Conservation (phyloP, 208 protist genomes). For the Leishmania braziliensis region DNA sequence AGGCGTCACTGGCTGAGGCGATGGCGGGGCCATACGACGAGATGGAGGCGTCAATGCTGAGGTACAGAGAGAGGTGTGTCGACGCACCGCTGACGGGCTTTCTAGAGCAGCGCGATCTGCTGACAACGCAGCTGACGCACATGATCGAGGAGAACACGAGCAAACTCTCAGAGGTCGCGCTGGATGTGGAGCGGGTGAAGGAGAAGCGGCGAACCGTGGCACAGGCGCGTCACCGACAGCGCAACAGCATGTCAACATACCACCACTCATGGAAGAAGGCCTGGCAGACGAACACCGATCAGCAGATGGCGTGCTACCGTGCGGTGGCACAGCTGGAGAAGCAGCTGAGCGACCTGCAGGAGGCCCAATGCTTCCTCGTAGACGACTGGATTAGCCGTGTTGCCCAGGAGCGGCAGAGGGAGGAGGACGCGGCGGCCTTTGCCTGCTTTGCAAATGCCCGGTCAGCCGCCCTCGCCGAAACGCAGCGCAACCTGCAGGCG, state of each 20-base stretch:
- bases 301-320: constrained; percentile 61
- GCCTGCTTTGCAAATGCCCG: constrained; percentile 51
- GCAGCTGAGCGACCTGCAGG: constrained; percentile 47
- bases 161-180: constrained; percentile 16
- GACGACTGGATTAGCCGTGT: constrained; percentile 57
- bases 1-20: constrained; percentile 66
- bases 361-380: constrained; percentile 53
- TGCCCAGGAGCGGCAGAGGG: constrained; percentile 50
- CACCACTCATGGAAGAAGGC: constrained; percentile 45
- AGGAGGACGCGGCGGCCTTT: constrained; percentile 60
- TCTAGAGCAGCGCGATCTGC: constrained; percentile 27
- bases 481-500: constrained; percentile 38
- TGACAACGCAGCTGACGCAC: constrained; percentile 20
- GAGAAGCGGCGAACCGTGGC: constrained; percentile 35
- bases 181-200: constrained; percentile 47
- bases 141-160: constrained; percentile 16
- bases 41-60: constrained; percentile 49
- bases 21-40: constrained; percentile 62
- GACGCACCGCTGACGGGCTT: constrained; percentile 36
- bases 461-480: constrained; percentile 47
- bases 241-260: constrained; percentile 40
- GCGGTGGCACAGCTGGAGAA: constrained; percentile 79
- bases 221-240: constrained; percentile 37
- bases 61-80: constrained; percentile 35
- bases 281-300: constrained; percentile 61